Conservation (phyloP, 306 rosid species). For the Cucurbita ficifolia region DNA sequence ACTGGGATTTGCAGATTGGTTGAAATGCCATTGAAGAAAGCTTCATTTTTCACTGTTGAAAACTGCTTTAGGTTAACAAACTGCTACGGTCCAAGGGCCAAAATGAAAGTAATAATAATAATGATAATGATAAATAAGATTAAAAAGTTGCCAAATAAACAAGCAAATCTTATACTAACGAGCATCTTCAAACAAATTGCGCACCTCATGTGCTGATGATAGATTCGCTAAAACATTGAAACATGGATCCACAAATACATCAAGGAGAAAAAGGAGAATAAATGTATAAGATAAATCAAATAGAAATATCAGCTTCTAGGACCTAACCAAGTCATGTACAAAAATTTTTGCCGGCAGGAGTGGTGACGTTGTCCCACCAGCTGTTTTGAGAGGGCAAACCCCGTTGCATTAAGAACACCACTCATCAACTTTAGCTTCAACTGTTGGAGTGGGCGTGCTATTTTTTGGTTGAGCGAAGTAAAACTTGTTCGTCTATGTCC, state of each 20-base stretch:
- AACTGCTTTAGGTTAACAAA: not conserved
- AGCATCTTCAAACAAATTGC: not conserved
- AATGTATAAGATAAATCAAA: constrained; percentile 1
- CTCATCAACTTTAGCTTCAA: not conserved
- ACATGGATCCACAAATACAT: not conserved
- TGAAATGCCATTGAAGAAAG: not conserved
- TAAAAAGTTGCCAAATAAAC: not conserved
- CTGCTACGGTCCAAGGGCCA: not conserved
- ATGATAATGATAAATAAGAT: not conserved
- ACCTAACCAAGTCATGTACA: constrained; percentile 6
- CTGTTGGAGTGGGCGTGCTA: not conserved
- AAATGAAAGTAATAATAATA: not conserved
- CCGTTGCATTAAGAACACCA: not conserved
- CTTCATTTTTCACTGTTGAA: not conserved
- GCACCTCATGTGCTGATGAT: not conserved
- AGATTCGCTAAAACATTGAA: not conserved
- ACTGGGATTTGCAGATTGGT: not conserved
- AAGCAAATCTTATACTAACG: not conserved
- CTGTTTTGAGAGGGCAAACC: not conserved
- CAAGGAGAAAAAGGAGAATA: not conserved
- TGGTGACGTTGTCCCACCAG: not conserved
- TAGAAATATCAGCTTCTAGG: not conserved
- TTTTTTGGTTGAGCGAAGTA: not conserved
- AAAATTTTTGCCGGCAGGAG: not conserved
- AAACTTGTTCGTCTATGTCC: not conserved